A percentile compares a stretch with the other conserved stretches of the same genome.
Conservation (phyloP, 495 filamentous ascomycete species). For the Podospora didyma region DNA sequence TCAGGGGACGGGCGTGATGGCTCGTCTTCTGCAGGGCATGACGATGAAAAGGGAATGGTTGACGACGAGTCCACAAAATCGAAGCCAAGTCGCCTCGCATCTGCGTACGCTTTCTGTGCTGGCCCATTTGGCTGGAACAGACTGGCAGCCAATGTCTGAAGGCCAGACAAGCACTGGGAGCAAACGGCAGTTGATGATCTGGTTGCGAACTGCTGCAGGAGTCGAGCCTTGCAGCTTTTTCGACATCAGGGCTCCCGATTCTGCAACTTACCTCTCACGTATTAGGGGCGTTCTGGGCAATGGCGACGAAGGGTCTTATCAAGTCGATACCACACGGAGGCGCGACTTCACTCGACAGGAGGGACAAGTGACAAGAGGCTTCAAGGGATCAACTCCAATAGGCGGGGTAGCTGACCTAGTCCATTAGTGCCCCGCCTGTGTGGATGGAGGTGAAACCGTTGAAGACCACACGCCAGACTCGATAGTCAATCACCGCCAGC, state of each 20-base stretch:
- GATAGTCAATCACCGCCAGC: no score
- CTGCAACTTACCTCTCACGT: constrained; percentile 1
- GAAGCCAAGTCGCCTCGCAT: constrained; percentile 29
- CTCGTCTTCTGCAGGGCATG: constrained; percentile 23
- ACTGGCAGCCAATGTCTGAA: background rate
- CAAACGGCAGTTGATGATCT: background rate
- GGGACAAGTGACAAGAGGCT: no score
- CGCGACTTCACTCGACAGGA: no score
- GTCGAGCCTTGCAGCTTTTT: constrained; percentile 1
- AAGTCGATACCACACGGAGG: background rate
- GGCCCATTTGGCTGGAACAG: no score
- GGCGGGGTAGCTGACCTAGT: no score
- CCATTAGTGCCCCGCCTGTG: no score
- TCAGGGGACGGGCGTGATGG: constrained; percentile 2
- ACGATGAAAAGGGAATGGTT: constrained; percentile 16
- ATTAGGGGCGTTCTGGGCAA: background rate
- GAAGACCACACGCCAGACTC: no score
- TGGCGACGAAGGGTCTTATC: background rate
- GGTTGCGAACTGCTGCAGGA: constrained; percentile 2
- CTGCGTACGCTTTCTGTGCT: constrained; percentile 8
- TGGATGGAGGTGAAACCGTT: no score
- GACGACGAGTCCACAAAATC: constrained; percentile 22
- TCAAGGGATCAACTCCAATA: no score
- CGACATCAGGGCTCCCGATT: constrained; percentile 8
- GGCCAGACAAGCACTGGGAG: background rate